phyloP scores from a whole-genome alignment of 768 basidiomycete species.

The Suillus americanus region DNA sequence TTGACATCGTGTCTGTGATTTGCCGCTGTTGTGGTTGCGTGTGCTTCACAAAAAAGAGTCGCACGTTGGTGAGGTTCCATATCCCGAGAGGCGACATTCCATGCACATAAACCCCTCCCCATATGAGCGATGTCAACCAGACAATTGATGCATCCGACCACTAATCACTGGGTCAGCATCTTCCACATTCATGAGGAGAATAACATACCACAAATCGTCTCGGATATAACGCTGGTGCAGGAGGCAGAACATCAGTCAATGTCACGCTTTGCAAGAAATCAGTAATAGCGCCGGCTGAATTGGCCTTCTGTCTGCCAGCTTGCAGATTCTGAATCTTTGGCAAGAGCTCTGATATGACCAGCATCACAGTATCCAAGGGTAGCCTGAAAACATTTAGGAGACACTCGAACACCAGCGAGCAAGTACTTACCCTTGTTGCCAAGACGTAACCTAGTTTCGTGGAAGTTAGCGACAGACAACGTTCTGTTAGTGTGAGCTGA shows the following conservation, averaged over 20 bases:
- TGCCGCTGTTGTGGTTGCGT: slow-evolving; percentile 67
- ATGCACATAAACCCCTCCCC: slow-evolving; percentile 94
- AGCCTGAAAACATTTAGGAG: slow-evolving; percentile 48
- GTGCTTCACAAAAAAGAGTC: slow-evolving; percentile 90
- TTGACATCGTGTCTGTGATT: slow-evolving; percentile 76
- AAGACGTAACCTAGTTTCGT: slow-evolving; percentile 70
- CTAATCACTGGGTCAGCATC: slow-evolving; percentile 37
- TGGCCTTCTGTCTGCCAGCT: slow-evolving; percentile 58
- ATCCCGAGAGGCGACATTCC: slow-evolving; percentile 85
- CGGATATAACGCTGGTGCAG: slow-evolving; percentile 59
- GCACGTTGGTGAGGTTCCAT: slow-evolving; percentile 89
- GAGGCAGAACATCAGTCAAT: slow-evolving; percentile 73
- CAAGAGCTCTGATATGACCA: slow-evolving; percentile 84
- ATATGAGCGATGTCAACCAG: slow-evolving; percentile 91
- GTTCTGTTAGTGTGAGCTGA: neutral
- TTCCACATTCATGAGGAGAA: neutral
- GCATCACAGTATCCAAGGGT: slow-evolving; percentile 84
- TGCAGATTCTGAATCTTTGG: slow-evolving; percentile 85
- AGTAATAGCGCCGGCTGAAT: slow-evolving; percentile 65
- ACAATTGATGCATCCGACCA: slow-evolving; percentile 92
- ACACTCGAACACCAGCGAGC: slow-evolving; percentile 5
- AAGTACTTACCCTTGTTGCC: slow-evolving; percentile 85
- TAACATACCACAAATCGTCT: slow-evolving; percentile 73
- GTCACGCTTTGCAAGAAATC: slow-evolving; percentile 73
- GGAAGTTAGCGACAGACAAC: slow-evolving; percentile 9